Percentiles rank a stretch among this genome's conserved stretches.
phyloP scores from a whole-genome alignment of 805 yeast genomes.

The Lachancea cidri region DNA sequence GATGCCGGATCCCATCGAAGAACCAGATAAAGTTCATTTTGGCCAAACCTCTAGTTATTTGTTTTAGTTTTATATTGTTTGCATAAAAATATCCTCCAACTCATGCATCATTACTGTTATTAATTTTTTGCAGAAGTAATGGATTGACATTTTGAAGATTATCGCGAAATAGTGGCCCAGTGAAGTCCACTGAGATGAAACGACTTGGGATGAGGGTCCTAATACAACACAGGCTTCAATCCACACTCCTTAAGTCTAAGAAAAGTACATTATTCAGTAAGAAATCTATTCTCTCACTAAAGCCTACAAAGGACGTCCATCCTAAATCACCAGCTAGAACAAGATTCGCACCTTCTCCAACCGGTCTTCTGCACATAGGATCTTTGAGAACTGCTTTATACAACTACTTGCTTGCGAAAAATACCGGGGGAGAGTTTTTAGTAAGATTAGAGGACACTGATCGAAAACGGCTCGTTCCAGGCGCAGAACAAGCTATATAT shows the following conservation, averaged over 20 bases:
- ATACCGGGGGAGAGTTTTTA: conserved; percentile 75
- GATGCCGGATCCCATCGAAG: conserved; percentile 36
- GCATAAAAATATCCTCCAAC: no score
- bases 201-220: neutral
- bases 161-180: no score
- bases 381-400: conserved; percentile 90
- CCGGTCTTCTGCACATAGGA: conserved; percentile 92
- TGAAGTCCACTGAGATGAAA: no score
- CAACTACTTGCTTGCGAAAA: conserved; percentile 75
- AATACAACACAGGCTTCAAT: neutral
- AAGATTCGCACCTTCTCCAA: conserved; percentile 97
- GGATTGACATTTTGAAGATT: no score
- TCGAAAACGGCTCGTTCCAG: conserved; percentile 66
- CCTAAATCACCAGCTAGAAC: conserved; percentile 65
- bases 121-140: no score
- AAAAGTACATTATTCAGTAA: neutral
- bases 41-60: conserved; percentile 34
- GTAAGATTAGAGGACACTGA: conserved; percentile 92
- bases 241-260: neutral
- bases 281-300: conserved; percentile 13
- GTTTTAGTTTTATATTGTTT: no score
- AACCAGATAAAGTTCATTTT: conserved; percentile 30
- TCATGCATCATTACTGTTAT: no score
- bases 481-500: conserved; percentile 79
- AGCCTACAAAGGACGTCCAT: conserved; percentile 29